A percentile compares a stretch with the other conserved stretches of the same genome.
Evolutionary conservation across 306 rosid species (phyloP).

Genomic region (Glycyrrhiza uralensis): DNA sequence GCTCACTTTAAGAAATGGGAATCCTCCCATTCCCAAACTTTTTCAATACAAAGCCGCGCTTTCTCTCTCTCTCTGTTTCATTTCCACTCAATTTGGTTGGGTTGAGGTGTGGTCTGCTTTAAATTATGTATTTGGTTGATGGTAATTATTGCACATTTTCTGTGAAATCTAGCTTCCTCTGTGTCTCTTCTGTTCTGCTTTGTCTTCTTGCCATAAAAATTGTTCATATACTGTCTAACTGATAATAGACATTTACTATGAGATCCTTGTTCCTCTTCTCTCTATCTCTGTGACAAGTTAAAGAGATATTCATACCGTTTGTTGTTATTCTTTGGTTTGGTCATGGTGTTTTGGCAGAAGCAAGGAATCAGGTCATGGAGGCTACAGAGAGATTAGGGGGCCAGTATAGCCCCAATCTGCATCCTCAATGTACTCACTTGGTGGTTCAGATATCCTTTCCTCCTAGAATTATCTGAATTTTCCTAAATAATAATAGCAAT

Average conservation of each 20-base stretch:
- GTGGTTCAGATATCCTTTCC: slow-evolving; percentile 98
- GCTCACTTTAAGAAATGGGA: slow-evolving; percentile 32
- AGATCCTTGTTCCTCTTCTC: neutral
- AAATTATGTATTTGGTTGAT: slow-evolving; percentile 10
- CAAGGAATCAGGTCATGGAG: slow-evolving; percentile 97
- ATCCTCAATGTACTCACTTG: slow-evolving; percentile 97
- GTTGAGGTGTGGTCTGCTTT: neutral
- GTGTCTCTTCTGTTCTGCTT: neutral
- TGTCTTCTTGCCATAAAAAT: neutral
- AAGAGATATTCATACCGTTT: neutral
- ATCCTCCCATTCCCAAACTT: slow-evolving; percentile 10
- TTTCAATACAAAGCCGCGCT: neutral
- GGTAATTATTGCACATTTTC: neutral
- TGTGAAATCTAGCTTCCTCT: neutral
- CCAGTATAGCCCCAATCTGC: slow-evolving; percentile 84
- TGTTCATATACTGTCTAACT: neutral
- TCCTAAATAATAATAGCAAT: slow-evolving; percentile 6
- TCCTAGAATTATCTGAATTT: neutral
- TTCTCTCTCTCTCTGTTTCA: neutral
- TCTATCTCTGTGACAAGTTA: neutral
- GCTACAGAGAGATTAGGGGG: slow-evolving; percentile 92
- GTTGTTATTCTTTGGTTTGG: slow-evolving; percentile 17
- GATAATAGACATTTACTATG: neutral
- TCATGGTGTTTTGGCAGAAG: slow-evolving; percentile 79
- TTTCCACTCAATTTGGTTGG: slow-evolving; percentile 37